These are phyloP conservation scores for Mantamonas sphyraenae DNA, from an alignment of 78 protist genomes.

Conservation along the genomic window DNA sequence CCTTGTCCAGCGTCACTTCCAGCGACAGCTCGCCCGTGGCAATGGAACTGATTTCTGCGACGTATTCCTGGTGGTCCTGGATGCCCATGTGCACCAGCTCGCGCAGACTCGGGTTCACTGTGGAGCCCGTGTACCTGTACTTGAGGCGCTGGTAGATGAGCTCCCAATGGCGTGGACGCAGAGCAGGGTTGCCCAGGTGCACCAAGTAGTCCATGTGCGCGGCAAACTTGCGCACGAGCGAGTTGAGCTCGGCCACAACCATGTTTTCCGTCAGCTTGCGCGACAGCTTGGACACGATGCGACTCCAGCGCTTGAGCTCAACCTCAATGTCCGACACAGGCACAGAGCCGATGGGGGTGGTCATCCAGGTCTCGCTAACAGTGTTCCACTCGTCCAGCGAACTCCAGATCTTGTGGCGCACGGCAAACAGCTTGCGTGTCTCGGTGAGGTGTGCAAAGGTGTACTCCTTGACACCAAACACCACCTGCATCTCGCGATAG, in stretches of 20 bases:
- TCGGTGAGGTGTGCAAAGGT: conserved; percentile 18
- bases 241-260: conserved; percentile 20
- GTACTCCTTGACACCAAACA: too few relatives aligned
- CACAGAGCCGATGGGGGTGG: conserved; percentile 10
- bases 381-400: conserved; percentile 38
- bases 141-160: too few relatives aligned
- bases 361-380: conserved; percentile 20
- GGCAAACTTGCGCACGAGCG: conserved; percentile 30
- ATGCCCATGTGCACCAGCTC: too few relatives aligned
- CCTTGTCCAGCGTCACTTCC: conserved; percentile 30
- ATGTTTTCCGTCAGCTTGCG: conserved; percentile 3
- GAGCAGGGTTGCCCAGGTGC: conserved; percentile 48
- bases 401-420: conserved; percentile 47
- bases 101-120: too few relatives aligned
- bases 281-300: background rate
- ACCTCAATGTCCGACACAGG: conserved; percentile 26
- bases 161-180: conserved; percentile 77
- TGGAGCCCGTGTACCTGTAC: too few relatives aligned
- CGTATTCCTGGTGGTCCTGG: background rate
- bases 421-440: conserved; percentile 17
- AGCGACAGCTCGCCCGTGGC: conserved; percentile 49
- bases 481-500: too few relatives aligned
- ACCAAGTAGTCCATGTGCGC: conserved; percentile 42
- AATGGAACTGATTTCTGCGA: conserved; percentile 15
- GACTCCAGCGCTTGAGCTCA: background rate